phyloP scores from a whole-genome alignment of 78 protist species.

The Dictyostelium firmibasis region DNA sequence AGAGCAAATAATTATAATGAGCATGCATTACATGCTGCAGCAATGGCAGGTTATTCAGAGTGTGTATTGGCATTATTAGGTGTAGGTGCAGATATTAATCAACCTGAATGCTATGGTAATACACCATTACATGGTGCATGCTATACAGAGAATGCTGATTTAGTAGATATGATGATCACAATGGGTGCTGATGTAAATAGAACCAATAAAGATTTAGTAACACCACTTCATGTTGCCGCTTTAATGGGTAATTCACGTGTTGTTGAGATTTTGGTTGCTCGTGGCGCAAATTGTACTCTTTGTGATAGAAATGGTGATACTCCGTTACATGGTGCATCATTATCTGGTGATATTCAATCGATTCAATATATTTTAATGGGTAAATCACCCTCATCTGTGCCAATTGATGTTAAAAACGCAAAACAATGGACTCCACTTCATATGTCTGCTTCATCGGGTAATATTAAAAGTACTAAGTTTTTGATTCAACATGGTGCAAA shows the following conservation, averaged over 20 bases:
- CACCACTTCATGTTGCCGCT: slow-evolving; percentile 74
- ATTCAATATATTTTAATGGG: slow-evolving; percentile 2
- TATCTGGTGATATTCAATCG: slow-evolving; percentile 41
- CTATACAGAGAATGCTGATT: slow-evolving; percentile 41
- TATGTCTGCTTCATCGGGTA: slow-evolving; percentile 66
- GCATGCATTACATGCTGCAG: slow-evolving; percentile 62
- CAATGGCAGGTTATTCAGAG: slow-evolving; percentile 67
- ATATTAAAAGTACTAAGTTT: slow-evolving; percentile 30
- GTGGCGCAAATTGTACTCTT: slow-evolving; percentile 21
- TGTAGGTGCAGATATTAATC: slow-evolving; percentile 70
- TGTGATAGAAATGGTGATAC: slow-evolving; percentile 76
- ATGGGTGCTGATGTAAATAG: slow-evolving; percentile 76
- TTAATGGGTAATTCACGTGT: slow-evolving; percentile 60
- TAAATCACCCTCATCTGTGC: neutral
- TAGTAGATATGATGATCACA: slow-evolving; percentile 72
- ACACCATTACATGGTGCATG: slow-evolving; percentile 74
- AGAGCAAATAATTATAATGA: slow-evolving; percentile 54
- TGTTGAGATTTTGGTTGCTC: slow-evolving; percentile 41
- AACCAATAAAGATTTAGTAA: slow-evolving; percentile 68
- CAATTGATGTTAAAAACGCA: slow-evolving; percentile 52
- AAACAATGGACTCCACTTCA: slow-evolving; percentile 80
- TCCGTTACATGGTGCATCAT: slow-evolving; percentile 60
- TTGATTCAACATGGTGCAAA: slow-evolving; percentile 65
- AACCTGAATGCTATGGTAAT: slow-evolving; percentile 62
- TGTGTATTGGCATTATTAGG: slow-evolving; percentile 67